Evolutionary conservation across 2,329 filamentous ascomycete genomes (phyloP).

Genomic region (Colletotrichum somersetense): DNA sequence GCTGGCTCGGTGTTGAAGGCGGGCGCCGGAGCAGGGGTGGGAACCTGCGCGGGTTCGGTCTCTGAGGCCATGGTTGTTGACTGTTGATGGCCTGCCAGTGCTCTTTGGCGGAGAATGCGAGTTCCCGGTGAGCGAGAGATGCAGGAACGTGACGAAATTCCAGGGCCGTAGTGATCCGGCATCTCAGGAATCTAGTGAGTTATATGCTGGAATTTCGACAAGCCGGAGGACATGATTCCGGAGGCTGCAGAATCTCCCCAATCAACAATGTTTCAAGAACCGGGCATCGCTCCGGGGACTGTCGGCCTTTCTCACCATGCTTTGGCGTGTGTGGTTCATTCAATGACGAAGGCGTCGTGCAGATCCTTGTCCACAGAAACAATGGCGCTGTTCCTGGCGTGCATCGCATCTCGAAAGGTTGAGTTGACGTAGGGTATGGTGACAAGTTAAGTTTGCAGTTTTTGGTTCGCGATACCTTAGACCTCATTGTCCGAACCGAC

Average conservation of each 20-base stretch:
- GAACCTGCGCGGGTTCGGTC: neutral
- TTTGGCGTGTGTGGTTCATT: slow-evolving; percentile 7
- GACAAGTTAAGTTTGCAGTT: neutral
- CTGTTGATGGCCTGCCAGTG: neutral
- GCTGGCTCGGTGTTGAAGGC: slow-evolving; percentile 49
- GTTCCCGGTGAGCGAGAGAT: neutral
- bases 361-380: slow-evolving; percentile 19
- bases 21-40: slow-evolving; percentile 16
- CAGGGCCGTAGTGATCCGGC: neutral
- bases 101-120: neutral
- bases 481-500: neutral
- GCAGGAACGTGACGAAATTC: slow-evolving; percentile 13
- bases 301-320: slow-evolving; percentile 16
- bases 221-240: slow-evolving; percentile 1
- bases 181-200: slow-evolving; percentile 3
- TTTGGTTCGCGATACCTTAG: neutral
- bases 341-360: slow-evolving; percentile 27
- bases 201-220: slow-evolving; percentile 38
- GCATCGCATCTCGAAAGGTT: slow-evolving; percentile 26
- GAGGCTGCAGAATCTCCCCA: slow-evolving; percentile 16
- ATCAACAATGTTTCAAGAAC: neutral
- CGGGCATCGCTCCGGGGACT: slow-evolving; percentile 6
- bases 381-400: slow-evolving; percentile 21
- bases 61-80: slow-evolving; percentile 19
- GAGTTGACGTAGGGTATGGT: neutral